These are phyloP conservation scores for Aspergillus leporis DNA, from an alignment of 495 filamentous ascomycete genomes.

Conservation along the genomic window DNA sequence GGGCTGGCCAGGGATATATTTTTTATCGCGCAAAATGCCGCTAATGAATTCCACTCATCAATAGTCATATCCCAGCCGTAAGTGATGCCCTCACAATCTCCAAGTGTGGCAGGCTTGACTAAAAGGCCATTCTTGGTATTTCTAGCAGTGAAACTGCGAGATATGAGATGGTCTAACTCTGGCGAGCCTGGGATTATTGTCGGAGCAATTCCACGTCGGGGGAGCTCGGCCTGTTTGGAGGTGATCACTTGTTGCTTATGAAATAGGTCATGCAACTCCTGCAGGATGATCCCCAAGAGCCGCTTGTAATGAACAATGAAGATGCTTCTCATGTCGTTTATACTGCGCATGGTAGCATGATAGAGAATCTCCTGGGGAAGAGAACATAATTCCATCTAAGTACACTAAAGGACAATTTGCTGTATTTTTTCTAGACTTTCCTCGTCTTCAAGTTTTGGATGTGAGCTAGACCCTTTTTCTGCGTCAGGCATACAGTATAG, in stretches of 20 bases:
- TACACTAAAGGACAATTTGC: too few species aligned
- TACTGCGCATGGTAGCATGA: too few species aligned
- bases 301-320: constrained; percentile 42
- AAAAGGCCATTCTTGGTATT: constrained; percentile 28
- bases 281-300: constrained; percentile 35
- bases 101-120: constrained; percentile 32
- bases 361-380: too few species aligned
- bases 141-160: background rate
- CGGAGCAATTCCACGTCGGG: constrained; percentile 17
- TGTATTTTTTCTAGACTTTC: too few species aligned
- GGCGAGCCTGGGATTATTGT: constrained; percentile 18
- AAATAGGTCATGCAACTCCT: constrained; percentile 32
- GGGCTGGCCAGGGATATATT: constrained; percentile 1
- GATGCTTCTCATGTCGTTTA: constrained; percentile 36
- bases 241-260: constrained; percentile 19
- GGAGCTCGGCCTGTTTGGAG: constrained; percentile 22
- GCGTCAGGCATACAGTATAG: too few species aligned
- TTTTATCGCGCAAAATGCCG: constrained; percentile 8
- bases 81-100: constrained; percentile 36
- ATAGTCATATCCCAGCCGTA: constrained; percentile 33
- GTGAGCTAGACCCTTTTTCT: too few species aligned
- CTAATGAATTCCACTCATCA: constrained; percentile 18
- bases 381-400: too few species aligned
- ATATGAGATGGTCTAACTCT: background rate
- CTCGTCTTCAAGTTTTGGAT: too few species aligned